These are phyloP conservation scores for Alternaria arbusti DNA, from an alignment of 2,329 filamentous ascomycete genomes.

Conservation along the genomic window DNA sequence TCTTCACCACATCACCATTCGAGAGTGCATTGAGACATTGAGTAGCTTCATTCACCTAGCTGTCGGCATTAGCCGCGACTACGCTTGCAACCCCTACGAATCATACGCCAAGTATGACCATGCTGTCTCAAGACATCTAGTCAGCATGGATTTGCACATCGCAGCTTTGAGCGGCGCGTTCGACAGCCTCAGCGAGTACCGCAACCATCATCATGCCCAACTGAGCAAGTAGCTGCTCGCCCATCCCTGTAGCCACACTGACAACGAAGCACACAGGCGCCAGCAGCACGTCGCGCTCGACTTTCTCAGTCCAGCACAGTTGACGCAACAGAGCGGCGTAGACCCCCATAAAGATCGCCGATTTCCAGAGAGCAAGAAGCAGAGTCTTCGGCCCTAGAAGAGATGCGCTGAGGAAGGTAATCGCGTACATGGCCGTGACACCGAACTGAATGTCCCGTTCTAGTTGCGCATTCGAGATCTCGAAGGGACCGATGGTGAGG, in stretches of 20 bases:
- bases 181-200: background rate
- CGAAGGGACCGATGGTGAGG: background rate
- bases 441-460: background rate
- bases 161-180: background rate
- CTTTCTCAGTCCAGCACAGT: background rate
- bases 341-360: background rate
- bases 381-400: conserved; percentile 1
- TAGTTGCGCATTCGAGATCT: background rate
- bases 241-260: conserved; percentile 47
- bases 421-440: background rate
- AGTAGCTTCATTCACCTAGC: background rate
- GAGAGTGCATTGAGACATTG: too few species aligned
- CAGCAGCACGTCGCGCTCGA: conserved; percentile 1
- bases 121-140: too few species aligned
- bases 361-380: conserved; percentile 2
- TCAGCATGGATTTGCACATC: background rate
- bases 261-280: background rate
- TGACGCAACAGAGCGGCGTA: background rate
- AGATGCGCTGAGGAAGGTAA: background rate
- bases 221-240: background rate
- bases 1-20: background rate
- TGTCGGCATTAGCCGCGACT: background rate
- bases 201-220: background rate
- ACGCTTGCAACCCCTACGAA: background rate
- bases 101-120: too few species aligned